phyloP scores from a whole-genome alignment of 805 yeast genomes.

The Metschnikowia borealis region DNA sequence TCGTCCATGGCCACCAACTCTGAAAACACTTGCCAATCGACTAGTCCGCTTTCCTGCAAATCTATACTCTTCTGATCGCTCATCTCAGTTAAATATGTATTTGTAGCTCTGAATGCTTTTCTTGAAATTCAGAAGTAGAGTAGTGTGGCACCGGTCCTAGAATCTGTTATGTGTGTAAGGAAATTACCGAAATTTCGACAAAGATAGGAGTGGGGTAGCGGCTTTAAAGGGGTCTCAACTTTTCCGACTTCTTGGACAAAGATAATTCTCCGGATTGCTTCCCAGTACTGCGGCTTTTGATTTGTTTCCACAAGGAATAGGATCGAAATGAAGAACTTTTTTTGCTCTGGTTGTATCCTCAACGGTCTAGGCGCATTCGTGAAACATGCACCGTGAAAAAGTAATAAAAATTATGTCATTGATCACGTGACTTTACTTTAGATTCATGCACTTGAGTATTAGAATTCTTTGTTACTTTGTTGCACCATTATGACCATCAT shows the following conservation, averaged over 20 bases:
- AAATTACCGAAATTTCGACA: not conserved
- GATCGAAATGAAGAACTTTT: not conserved
- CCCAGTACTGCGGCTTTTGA: not conserved
- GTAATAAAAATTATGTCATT: slow-evolving; percentile 4
- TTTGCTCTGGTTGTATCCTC: slow-evolving; percentile 3
- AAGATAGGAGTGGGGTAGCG: not conserved
- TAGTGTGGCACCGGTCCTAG: not conserved
- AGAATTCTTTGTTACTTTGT: not conserved
- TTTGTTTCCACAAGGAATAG: not conserved
- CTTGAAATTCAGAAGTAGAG: not conserved
- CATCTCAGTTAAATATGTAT: slow-evolving; percentile 4
- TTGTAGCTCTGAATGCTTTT: not conserved
- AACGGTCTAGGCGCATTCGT: slow-evolving; percentile 7
- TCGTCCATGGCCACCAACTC: slow-evolving; percentile 95
- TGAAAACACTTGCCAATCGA: slow-evolving; percentile 84
- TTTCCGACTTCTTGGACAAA: not conserved
- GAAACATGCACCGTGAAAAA: slow-evolving; percentile 4
- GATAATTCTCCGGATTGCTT: not conserved
- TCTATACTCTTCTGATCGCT: slow-evolving; percentile 15
- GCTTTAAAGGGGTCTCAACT: not conserved
- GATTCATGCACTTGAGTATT: not conserved
- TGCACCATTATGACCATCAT: not conserved
- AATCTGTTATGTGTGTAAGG: slow-evolving; percentile 1
- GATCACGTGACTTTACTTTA: not conserved
- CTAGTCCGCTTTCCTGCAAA: slow-evolving; percentile 55